Conservation (phyloP, 1,284 basidiomycete genomes). For the Malassezia obtusa region DNA sequence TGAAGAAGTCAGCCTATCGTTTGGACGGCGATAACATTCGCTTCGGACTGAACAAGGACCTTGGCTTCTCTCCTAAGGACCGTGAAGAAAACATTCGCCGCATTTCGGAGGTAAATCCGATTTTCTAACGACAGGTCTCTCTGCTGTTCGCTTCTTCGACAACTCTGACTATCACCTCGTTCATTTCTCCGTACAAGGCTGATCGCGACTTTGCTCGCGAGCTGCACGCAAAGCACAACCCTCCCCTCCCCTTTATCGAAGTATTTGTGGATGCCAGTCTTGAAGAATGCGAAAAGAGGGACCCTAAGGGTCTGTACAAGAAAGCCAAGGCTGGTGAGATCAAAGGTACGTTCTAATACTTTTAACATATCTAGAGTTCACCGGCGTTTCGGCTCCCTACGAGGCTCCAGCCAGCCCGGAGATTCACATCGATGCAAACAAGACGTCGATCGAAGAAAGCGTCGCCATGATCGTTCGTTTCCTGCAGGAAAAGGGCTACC, state of each 20-base stretch:
- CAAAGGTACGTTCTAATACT: slow-evolving; percentile 60
- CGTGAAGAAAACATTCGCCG: slow-evolving; percentile 94
- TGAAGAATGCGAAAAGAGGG: slow-evolving; percentile 73
- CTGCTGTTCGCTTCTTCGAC: slow-evolving; percentile 84
- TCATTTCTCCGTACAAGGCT: slow-evolving; percentile 87
- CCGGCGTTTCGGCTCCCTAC: slow-evolving; percentile 93
- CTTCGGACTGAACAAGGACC: slow-evolving; percentile 94
- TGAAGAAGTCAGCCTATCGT: slow-evolving; percentile 75
- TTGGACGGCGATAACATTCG: slow-evolving; percentile 95
- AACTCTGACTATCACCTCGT: slow-evolving; percentile 80
- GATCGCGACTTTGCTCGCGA: slow-evolving; percentile 77
- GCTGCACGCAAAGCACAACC: slow-evolving; percentile 59
- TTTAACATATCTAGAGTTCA: slow-evolving; percentile 64
- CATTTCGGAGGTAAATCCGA: slow-evolving; percentile 72
- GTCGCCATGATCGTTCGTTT: slow-evolving; percentile 75
- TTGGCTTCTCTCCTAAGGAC: slow-evolving; percentile 89
- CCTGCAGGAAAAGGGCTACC: slow-evolving; percentile 56
- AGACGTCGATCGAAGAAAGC: slow-evolving; percentile 66
- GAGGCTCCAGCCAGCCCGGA: slow-evolving; percentile 78
- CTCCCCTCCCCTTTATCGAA: slow-evolving; percentile 68
- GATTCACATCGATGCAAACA: slow-evolving; percentile 82
- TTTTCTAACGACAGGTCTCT: slow-evolving; percentile 53
- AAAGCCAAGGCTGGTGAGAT: slow-evolving; percentile 92
- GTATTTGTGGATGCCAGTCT: slow-evolving; percentile 91
- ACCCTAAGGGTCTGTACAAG: slow-evolving; percentile 97